Conservation (phyloP, 371 early-diverging fungal genomes). For the Phascolomyces articulosus region DNA sequence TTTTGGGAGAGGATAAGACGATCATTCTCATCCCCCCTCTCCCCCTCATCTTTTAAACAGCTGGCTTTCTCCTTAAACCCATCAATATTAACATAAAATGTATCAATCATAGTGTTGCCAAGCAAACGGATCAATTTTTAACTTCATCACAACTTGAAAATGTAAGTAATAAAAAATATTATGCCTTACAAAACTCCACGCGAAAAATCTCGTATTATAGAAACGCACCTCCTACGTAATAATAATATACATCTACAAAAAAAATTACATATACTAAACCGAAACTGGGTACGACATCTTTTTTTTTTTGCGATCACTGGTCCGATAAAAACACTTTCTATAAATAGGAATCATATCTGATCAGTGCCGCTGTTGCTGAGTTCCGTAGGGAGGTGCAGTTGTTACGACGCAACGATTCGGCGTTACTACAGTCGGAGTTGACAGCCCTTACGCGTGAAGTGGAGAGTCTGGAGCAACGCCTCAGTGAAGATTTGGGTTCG, state of each 20-base stretch:
- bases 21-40: background rate
- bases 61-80: background rate
- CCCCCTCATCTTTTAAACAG: background rate
- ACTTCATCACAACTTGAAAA: slow-evolving; percentile 24
- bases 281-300: too few relatives aligned
- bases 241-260: too few relatives aligned
- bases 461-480: slow-evolving; percentile 66
- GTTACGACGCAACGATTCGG: slow-evolving; percentile 78
- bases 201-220: too few relatives aligned
- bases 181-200: too few relatives aligned
- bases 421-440: slow-evolving; percentile 66
- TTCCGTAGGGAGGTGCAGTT: slow-evolving; percentile 80
- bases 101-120: slow-evolving; percentile 12
- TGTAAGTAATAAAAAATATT: slow-evolving; percentile 8
- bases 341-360: slow-evolving; percentile 58
- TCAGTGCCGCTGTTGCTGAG: slow-evolving; percentile 71
- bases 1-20: too few relatives aligned
- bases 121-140: slow-evolving; percentile 5
- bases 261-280: too few relatives aligned
- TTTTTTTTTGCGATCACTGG: too few relatives aligned
- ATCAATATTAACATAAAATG: too few relatives aligned
- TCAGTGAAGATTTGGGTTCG: slow-evolving; percentile 68
- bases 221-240: too few relatives aligned
- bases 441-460: slow-evolving; percentile 72
- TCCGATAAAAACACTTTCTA: background rate